Conservation (phyloP, 1,284 basidiomycete species). For the Erythrobasidium hasegawianum region DNA sequence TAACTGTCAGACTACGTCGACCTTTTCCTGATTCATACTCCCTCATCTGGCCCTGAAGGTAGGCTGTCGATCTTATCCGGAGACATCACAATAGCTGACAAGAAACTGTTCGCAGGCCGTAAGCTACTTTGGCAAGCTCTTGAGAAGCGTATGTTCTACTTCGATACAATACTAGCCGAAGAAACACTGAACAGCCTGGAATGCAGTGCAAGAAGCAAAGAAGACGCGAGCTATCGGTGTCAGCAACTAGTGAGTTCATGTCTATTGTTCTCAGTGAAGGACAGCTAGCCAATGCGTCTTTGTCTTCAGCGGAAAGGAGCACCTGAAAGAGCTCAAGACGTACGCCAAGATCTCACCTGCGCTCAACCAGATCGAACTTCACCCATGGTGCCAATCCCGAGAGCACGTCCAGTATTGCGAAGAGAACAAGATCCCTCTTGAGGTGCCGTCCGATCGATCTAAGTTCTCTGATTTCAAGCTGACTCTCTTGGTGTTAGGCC, state of each 20-base stretch:
- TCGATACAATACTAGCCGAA: neutral
- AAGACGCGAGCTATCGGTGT: slow-evolving; percentile 28
- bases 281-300: neutral
- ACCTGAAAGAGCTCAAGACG: slow-evolving; percentile 69
- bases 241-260: slow-evolving; percentile 59
- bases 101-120: neutral
- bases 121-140: slow-evolving; percentile 47
- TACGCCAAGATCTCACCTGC: slow-evolving; percentile 56
- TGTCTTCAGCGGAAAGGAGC: slow-evolving; percentile 55
- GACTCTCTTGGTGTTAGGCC: neutral
- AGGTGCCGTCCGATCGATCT: slow-evolving; percentile 57
- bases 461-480: neutral
- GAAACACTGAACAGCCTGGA: neutral
- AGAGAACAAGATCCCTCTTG: slow-evolving; percentile 63
- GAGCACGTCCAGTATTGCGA: slow-evolving; percentile 73
- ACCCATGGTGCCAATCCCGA: slow-evolving; percentile 76
- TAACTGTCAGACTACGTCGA: slow-evolving; percentile 60
- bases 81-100: neutral
- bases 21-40: slow-evolving; percentile 59
- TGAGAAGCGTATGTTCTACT: slow-evolving; percentile 55
- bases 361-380: slow-evolving; percentile 79
- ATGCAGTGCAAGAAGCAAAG: slow-evolving; percentile 57
- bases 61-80: slow-evolving; percentile 3
- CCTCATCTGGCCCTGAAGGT: slow-evolving; percentile 21
- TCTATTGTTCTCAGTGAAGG: neutral